These are phyloP conservation scores for Camillea tinctor DNA, from an alignment of 2,329 filamentous ascomycete genomes.

Conservation along the genomic window DNA sequence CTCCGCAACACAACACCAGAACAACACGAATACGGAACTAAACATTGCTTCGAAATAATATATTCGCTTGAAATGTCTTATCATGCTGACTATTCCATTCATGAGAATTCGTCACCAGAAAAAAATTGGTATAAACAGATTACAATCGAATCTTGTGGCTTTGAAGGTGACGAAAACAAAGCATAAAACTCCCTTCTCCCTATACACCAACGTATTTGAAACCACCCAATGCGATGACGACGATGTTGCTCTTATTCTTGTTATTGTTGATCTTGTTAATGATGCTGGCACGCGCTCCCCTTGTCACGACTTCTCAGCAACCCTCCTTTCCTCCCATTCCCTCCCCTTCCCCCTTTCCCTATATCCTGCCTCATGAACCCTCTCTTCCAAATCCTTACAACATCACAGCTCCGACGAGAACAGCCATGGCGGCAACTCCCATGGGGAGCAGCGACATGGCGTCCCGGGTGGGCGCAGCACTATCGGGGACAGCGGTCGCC, in stretches of 20 bases:
- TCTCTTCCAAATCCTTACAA: constrained; percentile 7
- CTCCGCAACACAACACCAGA: background rate
- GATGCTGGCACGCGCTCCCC: no score
- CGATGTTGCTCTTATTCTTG: no score
- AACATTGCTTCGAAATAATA: background rate
- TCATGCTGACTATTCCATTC: background rate
- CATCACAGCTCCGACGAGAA: constrained; percentile 18
- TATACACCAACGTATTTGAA: background rate
- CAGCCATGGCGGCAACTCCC: constrained; percentile 12
- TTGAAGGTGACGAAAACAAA: background rate
- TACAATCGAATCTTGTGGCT: background rate
- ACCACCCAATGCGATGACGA: background rate
- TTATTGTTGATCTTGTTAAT: no score
- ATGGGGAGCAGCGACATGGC: constrained; percentile 14
- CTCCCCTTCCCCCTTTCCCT: background rate
- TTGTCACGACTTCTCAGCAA: background rate
- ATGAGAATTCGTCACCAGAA: background rate
- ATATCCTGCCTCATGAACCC: background rate
- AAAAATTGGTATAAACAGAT: background rate
- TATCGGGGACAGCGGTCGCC: constrained; percentile 1
- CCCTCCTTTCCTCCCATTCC: background rate
- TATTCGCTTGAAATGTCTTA: background rate
- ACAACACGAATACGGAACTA: background rate
- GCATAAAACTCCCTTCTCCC: background rate
- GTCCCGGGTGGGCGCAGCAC: constrained; percentile 11